Base-by-base conservation (phyloP, 2,329 filamentous ascomycete species). In the Fusarium anguioides region DNA sequence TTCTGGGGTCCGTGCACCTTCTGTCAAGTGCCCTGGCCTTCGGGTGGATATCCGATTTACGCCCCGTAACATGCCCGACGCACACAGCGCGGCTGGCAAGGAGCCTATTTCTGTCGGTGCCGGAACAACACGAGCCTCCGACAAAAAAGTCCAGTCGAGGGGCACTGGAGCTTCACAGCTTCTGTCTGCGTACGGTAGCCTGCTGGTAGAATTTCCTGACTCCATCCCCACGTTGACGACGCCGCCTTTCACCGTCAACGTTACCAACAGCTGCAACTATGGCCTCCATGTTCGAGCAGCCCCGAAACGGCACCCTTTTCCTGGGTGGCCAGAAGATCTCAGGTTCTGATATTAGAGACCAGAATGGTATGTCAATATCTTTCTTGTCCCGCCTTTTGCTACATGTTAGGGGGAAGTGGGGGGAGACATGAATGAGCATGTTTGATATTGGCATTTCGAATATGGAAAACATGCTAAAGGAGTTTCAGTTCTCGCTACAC, bases 271-370 rank as follows among this genome's bases (percentile, higher is more conserved):
- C 74, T 73, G 72, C 74, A 75, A 62, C 64, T 68, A 99, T 99
- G 96, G 90, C 93, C 80, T 92, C 93, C 77, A 94, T 99, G 81
- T 99, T 98, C 77, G 94, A 97, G 83, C 92, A 96, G 83, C 91
- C 94, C 77, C 89, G 94, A 78, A 96, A 97, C 78, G 96, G 96
- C 80, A 97, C 94, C 76, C 87, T 99, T 75, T 99, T 99, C 84
- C 88, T 99, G 68, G 96, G 96, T 74, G 96, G 96, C 78, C 90
- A 93, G 82, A 99, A 99, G 88, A 97, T 98, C 81, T 97, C 93
- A 73, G 96, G 96, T 72, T 86, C 93, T 75, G 96, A 99, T 82
- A 97, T 99, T 79, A 89, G 96, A 78, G 96, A 99, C 79, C 94
- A 98, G 82, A 98, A 97, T 85, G 91, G 92, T 92, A 84, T 78